Percentiles rank a stretch among this genome's conserved stretches.
phyloP scores from a whole-genome alignment of 2,329 filamentous ascomycete genomes.

The Penicillium sp. region DNA sequence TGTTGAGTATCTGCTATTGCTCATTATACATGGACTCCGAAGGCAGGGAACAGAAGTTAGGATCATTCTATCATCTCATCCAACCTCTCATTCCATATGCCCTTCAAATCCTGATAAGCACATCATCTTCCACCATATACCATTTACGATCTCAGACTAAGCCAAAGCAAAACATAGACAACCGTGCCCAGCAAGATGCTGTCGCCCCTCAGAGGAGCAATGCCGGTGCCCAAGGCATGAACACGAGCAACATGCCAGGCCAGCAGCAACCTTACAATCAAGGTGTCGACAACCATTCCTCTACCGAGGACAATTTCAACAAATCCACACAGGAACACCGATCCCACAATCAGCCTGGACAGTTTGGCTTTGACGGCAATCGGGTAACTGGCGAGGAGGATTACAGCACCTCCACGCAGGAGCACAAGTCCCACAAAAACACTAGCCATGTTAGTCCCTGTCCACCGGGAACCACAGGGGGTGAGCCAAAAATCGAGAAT shows the following conservation, averaged over 20 bases:
- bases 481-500: background rate
- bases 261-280: background rate
- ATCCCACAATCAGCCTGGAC: conserved; percentile 1
- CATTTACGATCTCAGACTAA: background rate
- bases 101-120: background rate
- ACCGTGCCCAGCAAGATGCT: background rate
- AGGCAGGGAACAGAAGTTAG: too few species aligned
- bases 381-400: conserved; percentile 3
- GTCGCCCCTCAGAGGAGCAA: conserved; percentile 1
- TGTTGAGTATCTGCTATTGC: background rate
- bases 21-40: background rate
- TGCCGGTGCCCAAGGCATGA: background rate
- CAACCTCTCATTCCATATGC: background rate
- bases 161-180: conserved; percentile 1
- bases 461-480: background rate
- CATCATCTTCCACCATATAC: background rate
- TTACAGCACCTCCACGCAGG: conserved; percentile 13
- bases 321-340: conserved; percentile 8
- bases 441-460: conserved; percentile 16
- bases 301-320: conserved; percentile 10
- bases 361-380: background rate
- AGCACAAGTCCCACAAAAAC: conserved; percentile 18
- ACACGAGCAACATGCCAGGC: background rate
- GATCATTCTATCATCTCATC: too few species aligned
- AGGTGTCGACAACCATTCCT: conserved; percentile 12